Conservation (phyloP, 164 flowering plant species). For the Macadamia integrifolia region DNA sequence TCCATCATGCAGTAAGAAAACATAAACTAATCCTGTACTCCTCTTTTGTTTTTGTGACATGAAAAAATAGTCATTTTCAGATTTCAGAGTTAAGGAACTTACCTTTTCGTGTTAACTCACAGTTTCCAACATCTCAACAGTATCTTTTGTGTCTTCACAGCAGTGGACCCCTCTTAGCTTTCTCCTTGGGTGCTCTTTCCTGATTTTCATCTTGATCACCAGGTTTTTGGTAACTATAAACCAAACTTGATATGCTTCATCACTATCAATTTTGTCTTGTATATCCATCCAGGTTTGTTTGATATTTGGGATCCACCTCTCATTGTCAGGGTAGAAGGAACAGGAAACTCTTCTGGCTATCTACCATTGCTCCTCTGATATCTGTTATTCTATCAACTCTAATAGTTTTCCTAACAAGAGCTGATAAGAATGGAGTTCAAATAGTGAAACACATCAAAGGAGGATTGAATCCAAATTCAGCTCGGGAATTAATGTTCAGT, state of each 20-base stretch:
- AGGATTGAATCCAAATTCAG: constrained; percentile 69
- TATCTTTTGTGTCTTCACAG: background rate
- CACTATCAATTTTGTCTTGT: too few species aligned
- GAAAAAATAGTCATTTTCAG: background rate
- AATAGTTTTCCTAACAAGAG: constrained; percentile 54
- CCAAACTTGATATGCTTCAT: background rate
- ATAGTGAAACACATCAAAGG: constrained; percentile 64
- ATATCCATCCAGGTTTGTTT: background rate
- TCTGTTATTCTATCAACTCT: constrained; percentile 68
- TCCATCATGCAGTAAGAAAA: constrained; percentile 45
- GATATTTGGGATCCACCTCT: background rate
- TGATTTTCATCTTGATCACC: constrained; percentile 58
- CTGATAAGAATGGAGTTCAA: constrained; percentile 70
- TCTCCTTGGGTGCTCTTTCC: constrained; percentile 64
- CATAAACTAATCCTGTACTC: background rate
- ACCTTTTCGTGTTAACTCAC: background rate
- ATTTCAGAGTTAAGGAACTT: background rate
- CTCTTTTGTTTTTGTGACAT: background rate
- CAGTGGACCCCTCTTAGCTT: constrained; percentile 71
- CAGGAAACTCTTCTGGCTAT: constrained; percentile 78
- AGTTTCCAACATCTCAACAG: background rate
- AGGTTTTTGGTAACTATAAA: constrained; percentile 53
- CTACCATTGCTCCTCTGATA: constrained; percentile 75
- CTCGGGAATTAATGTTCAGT: constrained; percentile 40
- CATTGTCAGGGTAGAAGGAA: constrained; percentile 52